Evolutionary conservation across 352 stramenopile genomes (phyloP), one percentile per base, ranked within the genome.

Genomic region (Elongisporangium prolatum): DNA sequence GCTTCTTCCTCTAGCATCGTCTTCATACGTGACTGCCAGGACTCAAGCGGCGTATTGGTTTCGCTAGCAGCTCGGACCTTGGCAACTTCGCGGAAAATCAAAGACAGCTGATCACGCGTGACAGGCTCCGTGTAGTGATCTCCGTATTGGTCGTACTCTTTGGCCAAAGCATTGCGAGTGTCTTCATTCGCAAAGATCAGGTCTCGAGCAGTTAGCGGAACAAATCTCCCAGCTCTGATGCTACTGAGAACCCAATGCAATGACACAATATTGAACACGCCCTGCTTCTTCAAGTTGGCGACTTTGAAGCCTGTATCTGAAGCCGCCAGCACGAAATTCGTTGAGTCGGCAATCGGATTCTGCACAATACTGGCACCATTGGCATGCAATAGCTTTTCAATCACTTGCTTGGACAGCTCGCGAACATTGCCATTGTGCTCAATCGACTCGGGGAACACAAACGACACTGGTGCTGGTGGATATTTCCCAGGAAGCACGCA

Each of bases 401-500:
- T 53, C 1, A 56, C 62, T 56, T 92, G 81, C 63, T 95, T 95
- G 17, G 74, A 77, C 22, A 93, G 51, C 0, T 24, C 16, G 11
- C 22, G 21, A n/a, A 18, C 7, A 28, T 66, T 57, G 11, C 59
- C 67, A 11, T 59, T 56, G 17, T 81, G 57, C 7, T 75, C 58
- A 9, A 40, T 40, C 28, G 28, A 40, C 8, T 40, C 5, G 4
- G 24, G 37, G 2, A 52, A 65, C 16, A 28, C 21, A 17, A 76
- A 10, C 34, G 56, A 54, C 7, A 48, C 16, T 4, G 60, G 52
- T 0, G 59, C 68, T n/a, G 21, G 59, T 37, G 71, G 64, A 52
- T 91, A 93, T 64, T 88, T 93, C 14, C 85, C 86, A 28, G 86
- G 86, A 14, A 95, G 40, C 8, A 95, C 80, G 50, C 83, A 95